Conservation (phyloP, 2,329 filamentous ascomycete species). For the Diaporthe vexans region DNA sequence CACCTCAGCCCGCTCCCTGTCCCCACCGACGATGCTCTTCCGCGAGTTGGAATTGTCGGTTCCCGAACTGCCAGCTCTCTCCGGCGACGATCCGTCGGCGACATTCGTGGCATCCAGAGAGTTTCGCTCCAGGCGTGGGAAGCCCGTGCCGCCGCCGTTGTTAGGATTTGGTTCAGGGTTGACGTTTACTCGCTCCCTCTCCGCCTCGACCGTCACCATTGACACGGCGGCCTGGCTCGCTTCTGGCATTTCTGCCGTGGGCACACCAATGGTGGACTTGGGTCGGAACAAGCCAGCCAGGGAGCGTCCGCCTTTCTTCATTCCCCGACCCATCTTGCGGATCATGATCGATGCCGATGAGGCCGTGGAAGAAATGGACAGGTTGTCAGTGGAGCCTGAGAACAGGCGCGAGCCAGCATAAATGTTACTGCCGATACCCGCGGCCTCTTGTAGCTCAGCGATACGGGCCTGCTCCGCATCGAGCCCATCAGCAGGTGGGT, state of each 20-base stretch:
- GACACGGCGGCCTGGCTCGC: slow-evolving; percentile 88
- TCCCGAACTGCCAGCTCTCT: slow-evolving; percentile 68
- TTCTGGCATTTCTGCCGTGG: slow-evolving; percentile 78
- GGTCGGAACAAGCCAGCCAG: slow-evolving; percentile 95
- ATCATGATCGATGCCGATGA: slow-evolving; percentile 95
- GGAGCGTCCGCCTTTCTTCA: slow-evolving; percentile 93
- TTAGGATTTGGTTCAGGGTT: slow-evolving; percentile 78
- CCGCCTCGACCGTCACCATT: slow-evolving; percentile 95
- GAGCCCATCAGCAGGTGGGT: slow-evolving; percentile 65
- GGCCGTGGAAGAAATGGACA: slow-evolving; percentile 91
- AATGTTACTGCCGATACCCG: slow-evolving; percentile 91
- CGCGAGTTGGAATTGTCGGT: slow-evolving; percentile 75
- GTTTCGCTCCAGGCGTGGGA: slow-evolving; percentile 86
- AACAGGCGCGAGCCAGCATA: slow-evolving; percentile 91
- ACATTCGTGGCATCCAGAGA: slow-evolving; percentile 77
- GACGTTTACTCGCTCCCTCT: slow-evolving; percentile 86
- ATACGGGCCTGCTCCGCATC: slow-evolving; percentile 94
- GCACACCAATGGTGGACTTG: slow-evolving; percentile 88
- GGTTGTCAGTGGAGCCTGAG: slow-evolving; percentile 91
- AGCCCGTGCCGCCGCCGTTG: slow-evolving; percentile 80
- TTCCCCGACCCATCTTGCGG: slow-evolving; percentile 98
- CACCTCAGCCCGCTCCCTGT: slow-evolving; percentile 91
- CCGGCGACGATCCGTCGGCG: slow-evolving; percentile 56
- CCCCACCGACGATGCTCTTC: slow-evolving; percentile 92
- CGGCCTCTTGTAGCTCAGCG: slow-evolving; percentile 91